Base-by-base conservation (phyloP, 2,329 filamentous ascomycete species). In the Fusarium beomiforme region DNA sequence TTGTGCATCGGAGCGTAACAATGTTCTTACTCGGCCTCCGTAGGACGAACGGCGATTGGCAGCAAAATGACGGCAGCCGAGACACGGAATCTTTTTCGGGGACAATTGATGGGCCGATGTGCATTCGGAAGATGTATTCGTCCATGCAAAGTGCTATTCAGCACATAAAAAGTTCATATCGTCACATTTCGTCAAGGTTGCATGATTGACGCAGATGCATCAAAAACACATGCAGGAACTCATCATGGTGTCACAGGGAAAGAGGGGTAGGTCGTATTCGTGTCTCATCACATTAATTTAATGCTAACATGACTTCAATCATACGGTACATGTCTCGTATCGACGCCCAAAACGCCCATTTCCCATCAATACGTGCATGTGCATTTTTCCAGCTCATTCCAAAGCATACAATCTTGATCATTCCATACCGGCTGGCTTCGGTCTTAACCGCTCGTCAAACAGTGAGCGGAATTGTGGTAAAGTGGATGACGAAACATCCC, bases 301-400 rank as follows among this genome's bases (percentile, higher is more conserved):
- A 64, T 42, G 17, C 37, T 53, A 36, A 29, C 29, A 9, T 29
- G 31, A 58, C 33, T 41, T 51, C 21, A 14, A 41, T 46, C 39
- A 21, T 64, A 58, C 41, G 34, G n/a, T 46, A 46, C 63, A 64
- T 66, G 44, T 44, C 36, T 66, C 37, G 33, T 64, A n/a, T 16
- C 19, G 36, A 44, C 59, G n/a, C 59, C 63, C 59, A 12, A 24
- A 64, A 66, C 59, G 59, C 63, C 63, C 39, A 13, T 41, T 65
- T 16, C n/a, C 37, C 37, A 14, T 43, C 50, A 31, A 17, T 10
- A 29, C 44, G 26, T 31, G 19, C 53, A 34, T 51, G 21, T 26
- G 3, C 46, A 51, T 37, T 59, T 21, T 41, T 11, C 23, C 34
- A 19, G 23, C 14, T 23, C 43, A 43, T 26, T 50, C 39, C 19